These are phyloP conservation scores for Hyphodiscus sp. DNA, from an alignment of 2,329 filamentous ascomycete genomes.

Conservation along the genomic window DNA sequence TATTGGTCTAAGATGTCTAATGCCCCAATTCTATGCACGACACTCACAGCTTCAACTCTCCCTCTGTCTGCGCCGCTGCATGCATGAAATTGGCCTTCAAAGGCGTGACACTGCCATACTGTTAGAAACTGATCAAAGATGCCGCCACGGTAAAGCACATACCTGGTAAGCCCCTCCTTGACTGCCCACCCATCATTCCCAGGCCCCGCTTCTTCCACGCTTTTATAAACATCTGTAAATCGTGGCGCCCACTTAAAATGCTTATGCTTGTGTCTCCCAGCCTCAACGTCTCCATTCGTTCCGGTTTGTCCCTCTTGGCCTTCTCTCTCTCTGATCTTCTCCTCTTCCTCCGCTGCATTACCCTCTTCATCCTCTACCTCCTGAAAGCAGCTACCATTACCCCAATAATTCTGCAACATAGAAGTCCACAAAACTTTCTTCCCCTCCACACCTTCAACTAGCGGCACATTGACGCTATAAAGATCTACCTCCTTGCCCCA, in stretches of 20 bases:
- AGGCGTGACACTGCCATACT: conserved; percentile 66
- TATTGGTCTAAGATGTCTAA: conserved; percentile 31
- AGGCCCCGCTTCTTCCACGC: conserved; percentile 70
- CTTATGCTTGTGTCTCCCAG: conserved; percentile 58
- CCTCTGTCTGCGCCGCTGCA: conserved; percentile 52
- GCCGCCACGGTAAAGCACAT: conserved; percentile 25
- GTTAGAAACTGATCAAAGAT: conserved; percentile 8
- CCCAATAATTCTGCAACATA: conserved; percentile 90
- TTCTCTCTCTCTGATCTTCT: conserved; percentile 62
- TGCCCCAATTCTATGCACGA: conserved; percentile 29
- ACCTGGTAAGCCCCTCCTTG: conserved; percentile 81
- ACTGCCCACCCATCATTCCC: conserved; percentile 94
- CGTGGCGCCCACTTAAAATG: conserved; percentile 93
- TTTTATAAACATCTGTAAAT: conserved; percentile 80
- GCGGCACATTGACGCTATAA: conserved; percentile 87
- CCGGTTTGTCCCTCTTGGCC: conserved; percentile 34
- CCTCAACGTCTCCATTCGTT: conserved; percentile 28
- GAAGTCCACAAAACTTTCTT: conserved; percentile 74
- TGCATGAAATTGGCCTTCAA: conserved; percentile 92
- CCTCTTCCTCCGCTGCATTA: conserved; percentile 64
- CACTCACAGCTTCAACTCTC: conserved; percentile 82
- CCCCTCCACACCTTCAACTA: conserved; percentile 67
- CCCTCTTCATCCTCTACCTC: conserved; percentile 63
- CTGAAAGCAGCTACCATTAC: conserved; percentile 75
- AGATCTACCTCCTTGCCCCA: conserved; percentile 72